Evolutionary conservation across 2,329 filamentous ascomycete genomes (phyloP), one percentile per base, ranked within the genome.

Genomic region (Xylariaceae sp.): DNA sequence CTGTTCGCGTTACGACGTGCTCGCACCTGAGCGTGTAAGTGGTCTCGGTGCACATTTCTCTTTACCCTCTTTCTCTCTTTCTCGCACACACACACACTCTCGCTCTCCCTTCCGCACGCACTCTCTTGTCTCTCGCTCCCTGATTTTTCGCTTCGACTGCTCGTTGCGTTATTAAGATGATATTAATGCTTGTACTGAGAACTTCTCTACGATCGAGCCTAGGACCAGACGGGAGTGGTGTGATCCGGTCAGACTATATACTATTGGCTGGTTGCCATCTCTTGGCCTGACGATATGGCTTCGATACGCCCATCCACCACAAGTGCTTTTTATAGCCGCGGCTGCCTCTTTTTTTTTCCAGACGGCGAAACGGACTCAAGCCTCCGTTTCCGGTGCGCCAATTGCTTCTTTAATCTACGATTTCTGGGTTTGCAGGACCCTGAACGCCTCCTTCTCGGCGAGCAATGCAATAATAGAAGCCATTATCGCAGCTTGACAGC

Each of bases 11-110:
- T 60, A 74, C 74, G 65, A 81, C 74, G 68, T 82, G 80, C 69
- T 80, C 78, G 68, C 80, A 82, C 51, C 76, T 75, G 55, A 82
- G 73, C 39, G 76, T 79, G 68, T 81, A 81, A 51, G 74, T 77
- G 55, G 77, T 75, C 61, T 79, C 76, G 65, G 78, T 78, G 66
- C 79, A 82, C 80, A 82, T 82, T 57, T 42, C 67, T 60, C 8
- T 17, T 51, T 55, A 11, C n/a, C 42, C 42, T 45, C 5, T n/a
- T 4, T 45, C 42, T 13, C 6, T 11, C 6, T 44, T 3, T 44
- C 11, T 7, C 42, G 13, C 11, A 11, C 37, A 10, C 9, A 39
- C 37, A 5, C 11, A 11, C 37, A 3, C 9, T 9, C 37, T 42
- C 37, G 8, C 37, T 42, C 37, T 42, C 37, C 37, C 37, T 13